These are phyloP conservation scores for Haplosporangium sp. DNA, from an alignment of 371 early-diverging fungal species.

Conservation along the genomic window DNA sequence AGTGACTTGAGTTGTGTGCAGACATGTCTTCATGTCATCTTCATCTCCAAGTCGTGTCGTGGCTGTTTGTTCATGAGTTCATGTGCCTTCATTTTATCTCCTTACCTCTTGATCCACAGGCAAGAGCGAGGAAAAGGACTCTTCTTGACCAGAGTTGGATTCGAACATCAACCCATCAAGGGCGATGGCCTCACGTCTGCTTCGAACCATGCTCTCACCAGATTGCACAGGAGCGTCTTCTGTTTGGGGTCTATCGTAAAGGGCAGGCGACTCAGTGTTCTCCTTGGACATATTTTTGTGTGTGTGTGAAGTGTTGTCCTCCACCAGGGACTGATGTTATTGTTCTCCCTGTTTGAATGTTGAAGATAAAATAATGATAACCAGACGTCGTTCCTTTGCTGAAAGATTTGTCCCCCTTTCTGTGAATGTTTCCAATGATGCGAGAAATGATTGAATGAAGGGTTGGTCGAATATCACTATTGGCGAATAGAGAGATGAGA, in stretches of 20 bases:
- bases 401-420: too few species aligned
- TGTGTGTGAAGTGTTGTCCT: background rate
- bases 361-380: too few species aligned
- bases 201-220: conserved; percentile 24
- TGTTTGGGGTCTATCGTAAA: conserved; percentile 1
- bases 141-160: conserved; percentile 25
- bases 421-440: too few species aligned
- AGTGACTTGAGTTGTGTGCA: background rate
- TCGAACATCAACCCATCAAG: conserved; percentile 53
- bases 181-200: conserved; percentile 44
- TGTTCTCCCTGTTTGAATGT: background rate
- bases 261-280: conserved; percentile 17
- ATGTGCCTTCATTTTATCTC: too few species aligned
- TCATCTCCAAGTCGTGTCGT: too few species aligned
- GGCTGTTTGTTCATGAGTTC: too few species aligned
- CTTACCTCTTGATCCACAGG: background rate
- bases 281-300: conserved; percentile 22
- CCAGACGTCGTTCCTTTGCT: background rate
- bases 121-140: background rate
- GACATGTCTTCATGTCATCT: background rate
- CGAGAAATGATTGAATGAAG: too few species aligned
- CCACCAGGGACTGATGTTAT: background rate
- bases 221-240: conserved; percentile 13
- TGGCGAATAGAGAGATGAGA: too few species aligned
- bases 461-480: too few species aligned